Evolutionary conservation across 495 filamentous ascomycete genomes (phyloP), one percentile per base, ranked within the genome.

Genomic region (Trypethelium eluteriae): DNA sequence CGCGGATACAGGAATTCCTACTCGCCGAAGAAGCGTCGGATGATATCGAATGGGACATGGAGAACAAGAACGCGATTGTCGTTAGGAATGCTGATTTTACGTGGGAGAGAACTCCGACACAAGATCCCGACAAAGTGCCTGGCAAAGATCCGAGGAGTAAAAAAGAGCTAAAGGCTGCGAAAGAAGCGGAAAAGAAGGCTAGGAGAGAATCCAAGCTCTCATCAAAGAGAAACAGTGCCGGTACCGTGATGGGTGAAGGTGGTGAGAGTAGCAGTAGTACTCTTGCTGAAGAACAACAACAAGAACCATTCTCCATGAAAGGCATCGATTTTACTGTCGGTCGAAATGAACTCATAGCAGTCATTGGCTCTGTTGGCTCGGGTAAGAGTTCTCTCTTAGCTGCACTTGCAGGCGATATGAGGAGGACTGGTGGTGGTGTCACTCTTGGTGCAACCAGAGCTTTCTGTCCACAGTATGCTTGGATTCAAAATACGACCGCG

Each of bases 401-500:
- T 62, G 92, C 94, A 5, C 76, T 98, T 53, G 93, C 93, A 2
- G 93, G 94, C 38, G 93, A 98, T 70, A 98, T 98, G 94, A 83
- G 92, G 25, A 85, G 86, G 73, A 94, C 90, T 0, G 76, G 78
- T 12, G 94, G 94, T 1, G 79, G 82, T 44, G 81, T 96, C 5
- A 82, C 82, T 4, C 79, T 96, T 64, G 91, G 92, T 59, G 89
- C 89, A 2, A 85, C 85, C 2, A 79, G 92, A 62, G 89, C 92
- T 0, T 96, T 95, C 70, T 98, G 94, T 70, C 92, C 94, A 0
- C 94, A 98, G 72, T 96, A 94, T 72, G 90, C 94, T 2, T 98
- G 94, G 94, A 97, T 98, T 59, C 93, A 97, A 72, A 98, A 97
- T 71, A 80, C 91, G 0, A 88, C 87, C 14, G 87, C 97, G 4